phyloP scores from a whole-genome alignment of 2,329 filamentous ascomycete species.

The Colletotrichum sp. region DNA sequence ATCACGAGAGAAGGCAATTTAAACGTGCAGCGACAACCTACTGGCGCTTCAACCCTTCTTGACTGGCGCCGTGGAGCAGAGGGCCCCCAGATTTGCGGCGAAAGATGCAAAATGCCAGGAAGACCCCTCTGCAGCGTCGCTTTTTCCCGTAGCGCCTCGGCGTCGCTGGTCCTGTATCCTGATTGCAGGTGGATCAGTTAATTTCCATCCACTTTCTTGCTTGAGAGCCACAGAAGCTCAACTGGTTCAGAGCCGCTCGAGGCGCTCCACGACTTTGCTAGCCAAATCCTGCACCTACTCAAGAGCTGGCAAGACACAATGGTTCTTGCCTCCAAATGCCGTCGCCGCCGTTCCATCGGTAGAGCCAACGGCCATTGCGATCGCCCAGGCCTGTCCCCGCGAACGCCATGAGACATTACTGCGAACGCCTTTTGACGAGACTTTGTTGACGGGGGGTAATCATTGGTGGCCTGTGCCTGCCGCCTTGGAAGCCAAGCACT shows the following conservation, averaged over 20 bases:
- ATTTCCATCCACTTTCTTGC: conserved; percentile 2
- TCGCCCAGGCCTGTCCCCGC: not conserved
- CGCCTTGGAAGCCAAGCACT: conserved; percentile 7
- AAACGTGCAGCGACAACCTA: not conserved
- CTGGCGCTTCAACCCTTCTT: not conserved
- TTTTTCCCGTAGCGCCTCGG: conserved; percentile 11
- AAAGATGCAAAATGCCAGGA: not conserved
- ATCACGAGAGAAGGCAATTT: conserved; percentile 7
- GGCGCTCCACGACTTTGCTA: not conserved
- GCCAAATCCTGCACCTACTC: not conserved
- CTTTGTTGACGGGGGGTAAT: not conserved
- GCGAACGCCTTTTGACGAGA: not conserved
- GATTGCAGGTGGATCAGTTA: conserved; percentile 1
- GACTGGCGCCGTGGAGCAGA: not conserved
- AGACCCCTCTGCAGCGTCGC: not conserved
- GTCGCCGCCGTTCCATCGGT: not conserved
- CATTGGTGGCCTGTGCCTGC: not conserved
- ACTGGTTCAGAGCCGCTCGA: not conserved
- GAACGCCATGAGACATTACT: not conserved
- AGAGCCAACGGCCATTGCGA: not conserved
- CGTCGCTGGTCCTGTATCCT: not conserved
- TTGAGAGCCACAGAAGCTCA: not conserved
- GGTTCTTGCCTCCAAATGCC: not conserved
- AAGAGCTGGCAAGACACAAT: not conserved
- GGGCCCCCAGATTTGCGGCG: not conserved